Conservation (phyloP, 2,329 filamentous ascomycete genomes). For the Aspergillus ruber region DNA sequence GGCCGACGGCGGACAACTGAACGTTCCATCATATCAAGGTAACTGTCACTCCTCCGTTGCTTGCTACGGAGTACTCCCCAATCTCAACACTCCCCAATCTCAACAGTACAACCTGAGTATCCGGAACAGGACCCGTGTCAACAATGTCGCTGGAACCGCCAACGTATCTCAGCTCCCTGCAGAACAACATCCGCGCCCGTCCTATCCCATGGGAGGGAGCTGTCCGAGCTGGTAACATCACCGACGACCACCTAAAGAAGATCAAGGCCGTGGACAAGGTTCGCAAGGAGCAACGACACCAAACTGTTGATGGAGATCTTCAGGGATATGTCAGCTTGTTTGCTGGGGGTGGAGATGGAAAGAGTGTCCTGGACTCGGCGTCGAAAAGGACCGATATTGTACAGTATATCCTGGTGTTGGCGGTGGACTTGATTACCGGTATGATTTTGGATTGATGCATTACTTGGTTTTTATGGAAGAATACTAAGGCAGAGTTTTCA, state of each 20-base stretch:
- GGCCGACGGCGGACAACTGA: neutral
- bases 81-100: no score
- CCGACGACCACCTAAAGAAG: constrained; percentile 86
- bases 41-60: constrained; percentile 1
- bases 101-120: neutral
- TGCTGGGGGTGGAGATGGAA: constrained; percentile 58
- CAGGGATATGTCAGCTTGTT: constrained; percentile 75
- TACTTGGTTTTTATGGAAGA: neutral
- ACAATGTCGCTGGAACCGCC: constrained; percentile 87
- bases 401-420: constrained; percentile 87
- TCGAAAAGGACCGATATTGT: constrained; percentile 82
- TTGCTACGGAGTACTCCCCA: neutral
- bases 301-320: constrained; percentile 73
- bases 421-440: constrained; percentile 84
- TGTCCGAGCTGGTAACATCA: constrained; percentile 86
- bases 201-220: constrained; percentile 98
- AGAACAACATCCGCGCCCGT: constrained; percentile 93
- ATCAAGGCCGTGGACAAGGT: constrained; percentile 97
- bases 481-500: neutral
- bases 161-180: constrained; percentile 77
- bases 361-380: constrained; percentile 78
- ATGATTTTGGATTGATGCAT: constrained; percentile 13
- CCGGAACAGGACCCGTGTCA: constrained; percentile 7
- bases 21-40: neutral
- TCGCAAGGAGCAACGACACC: constrained; percentile 79